These are phyloP conservation scores for Nephelium lappaceum DNA, from an alignment of 345 rosid species.

Conservation along the genomic window DNA sequence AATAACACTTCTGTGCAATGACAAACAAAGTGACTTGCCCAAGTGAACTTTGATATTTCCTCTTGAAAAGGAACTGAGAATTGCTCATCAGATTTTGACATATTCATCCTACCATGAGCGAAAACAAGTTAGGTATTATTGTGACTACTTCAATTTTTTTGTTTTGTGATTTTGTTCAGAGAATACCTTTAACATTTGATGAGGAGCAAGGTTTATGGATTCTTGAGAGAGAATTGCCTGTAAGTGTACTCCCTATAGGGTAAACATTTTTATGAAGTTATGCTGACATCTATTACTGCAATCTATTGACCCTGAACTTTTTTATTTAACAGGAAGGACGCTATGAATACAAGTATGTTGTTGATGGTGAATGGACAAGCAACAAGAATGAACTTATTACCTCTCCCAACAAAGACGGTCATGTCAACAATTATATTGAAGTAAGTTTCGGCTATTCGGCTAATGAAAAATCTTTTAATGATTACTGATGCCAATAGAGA, in stretches of 20 bases:
- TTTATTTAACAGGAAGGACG: constrained; percentile 73
- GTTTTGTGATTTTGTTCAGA: constrained; percentile 37
- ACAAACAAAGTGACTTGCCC: not conserved
- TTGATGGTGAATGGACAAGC: constrained; percentile 80
- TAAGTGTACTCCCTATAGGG: constrained; percentile 31
- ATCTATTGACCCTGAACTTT: not conserved
- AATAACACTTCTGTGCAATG: not conserved
- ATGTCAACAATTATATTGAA: constrained; percentile 68
- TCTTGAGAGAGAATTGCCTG: constrained; percentile 70
- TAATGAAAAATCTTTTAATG: not conserved
- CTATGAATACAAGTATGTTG: constrained; percentile 88
- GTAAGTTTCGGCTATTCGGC: constrained; percentile 40
- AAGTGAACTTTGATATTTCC: not conserved
- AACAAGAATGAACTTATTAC: constrained; percentile 60
- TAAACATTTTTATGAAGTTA: not conserved
- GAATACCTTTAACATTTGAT: constrained; percentile 69
- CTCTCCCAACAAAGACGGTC: constrained; percentile 79
- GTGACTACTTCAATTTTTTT: not conserved
- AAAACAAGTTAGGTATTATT: too few relatives aligned
- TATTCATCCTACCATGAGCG: not conserved
- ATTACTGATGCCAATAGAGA: not conserved
- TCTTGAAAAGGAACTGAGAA: not conserved
- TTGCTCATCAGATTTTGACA: not conserved
- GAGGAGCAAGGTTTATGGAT: constrained; percentile 62
- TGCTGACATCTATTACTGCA: not conserved